Base-by-base conservation (phyloP, 345 rosid genomes). In the Salix brachista region DNA sequence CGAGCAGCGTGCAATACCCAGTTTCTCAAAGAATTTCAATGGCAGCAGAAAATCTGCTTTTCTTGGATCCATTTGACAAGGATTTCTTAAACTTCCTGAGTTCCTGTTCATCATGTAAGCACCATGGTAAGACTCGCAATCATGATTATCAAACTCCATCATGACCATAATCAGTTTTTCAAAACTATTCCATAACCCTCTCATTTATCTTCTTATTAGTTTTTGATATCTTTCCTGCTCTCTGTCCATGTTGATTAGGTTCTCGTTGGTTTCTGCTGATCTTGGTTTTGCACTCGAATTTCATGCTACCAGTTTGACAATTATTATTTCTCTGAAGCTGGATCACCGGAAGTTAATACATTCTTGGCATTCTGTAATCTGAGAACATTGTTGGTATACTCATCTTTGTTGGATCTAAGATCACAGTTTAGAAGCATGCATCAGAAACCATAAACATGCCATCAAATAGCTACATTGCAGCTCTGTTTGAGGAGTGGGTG, bases 41-140 rank as follows among this genome's bases (percentile, higher is more conserved):
- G 9, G 66, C 87, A 28, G 97, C 97, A 13, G 97, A 93, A 82
- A 89, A 80, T 52, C 41, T 91, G 81, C 88, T 96, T 30, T 86
- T 87, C 80, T 71, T 83, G 72, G 95, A 96, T 83, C 98, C 99
- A 75, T 96, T 92, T 84, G 94, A 92, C 73, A 91, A 84, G 70
- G 83, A 84, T 69, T 93, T 93, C 77, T 77, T 89, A 67, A 78
- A 78, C 75, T 83, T 91, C 86, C 92, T 46, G 86, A 83, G 67
- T 87, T 86, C 76, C 83, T 90, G 89, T 92, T 88, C 83, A 78
- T 86, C 71, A 71, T 91, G 97, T 91, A 85, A 88, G 97, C 84
- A 71, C 52, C 39, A 30, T 73, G 61, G 19, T 48, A 46, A 23
- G 17, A 72, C 64, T 75, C 12, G 37, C 32, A 14, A n/a, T 65